Percentiles rank a stretch among this genome's conserved stretches.
Evolutionary conservation across 192 early-diverging fungal genomes (phyloP).

Genomic region (Dispira simplex): DNA sequence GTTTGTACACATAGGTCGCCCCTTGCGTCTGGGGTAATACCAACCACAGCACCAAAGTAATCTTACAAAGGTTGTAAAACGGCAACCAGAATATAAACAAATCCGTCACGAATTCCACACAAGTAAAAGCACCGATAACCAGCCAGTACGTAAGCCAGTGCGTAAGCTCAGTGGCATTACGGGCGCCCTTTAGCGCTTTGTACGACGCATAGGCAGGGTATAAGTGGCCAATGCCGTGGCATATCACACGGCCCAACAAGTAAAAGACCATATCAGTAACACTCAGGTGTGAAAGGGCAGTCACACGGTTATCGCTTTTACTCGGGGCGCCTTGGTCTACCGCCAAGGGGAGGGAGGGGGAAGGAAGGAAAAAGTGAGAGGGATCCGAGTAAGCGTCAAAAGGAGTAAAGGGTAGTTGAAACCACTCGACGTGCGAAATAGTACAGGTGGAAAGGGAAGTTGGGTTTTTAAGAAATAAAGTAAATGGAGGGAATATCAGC

Average conservation of each 20-base stretch:
- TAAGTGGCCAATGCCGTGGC: constrained; percentile 6
- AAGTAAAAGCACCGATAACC: constrained; percentile 30
- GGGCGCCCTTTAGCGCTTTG: constrained; percentile 7
- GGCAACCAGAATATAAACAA: constrained; percentile 36
- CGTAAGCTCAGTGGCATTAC: background rate
- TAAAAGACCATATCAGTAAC: constrained; percentile 5
- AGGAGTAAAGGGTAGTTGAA: no score
- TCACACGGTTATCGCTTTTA: no score
- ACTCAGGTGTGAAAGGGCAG: no score
- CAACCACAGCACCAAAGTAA: constrained; percentile 27
- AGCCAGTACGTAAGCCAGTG: constrained; percentile 28
- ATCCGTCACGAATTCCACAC: constrained; percentile 26
- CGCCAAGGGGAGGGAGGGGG: no score
- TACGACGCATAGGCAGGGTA: constrained; percentile 12
- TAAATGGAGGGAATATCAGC: no score
- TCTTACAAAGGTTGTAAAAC: constrained; percentile 25
- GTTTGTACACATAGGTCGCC: constrained; percentile 1
- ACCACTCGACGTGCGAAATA: no score
- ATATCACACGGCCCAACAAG: constrained; percentile 1
- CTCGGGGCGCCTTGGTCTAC: no score
- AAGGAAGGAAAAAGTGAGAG: no score
- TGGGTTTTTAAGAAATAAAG: no score
- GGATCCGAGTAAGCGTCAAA: no score
- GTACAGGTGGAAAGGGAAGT: no score
- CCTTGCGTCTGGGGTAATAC: constrained; percentile 25